Base-by-base conservation (phyloP, 495 filamentous ascomycete species). In the Xylaria acuta region DNA sequence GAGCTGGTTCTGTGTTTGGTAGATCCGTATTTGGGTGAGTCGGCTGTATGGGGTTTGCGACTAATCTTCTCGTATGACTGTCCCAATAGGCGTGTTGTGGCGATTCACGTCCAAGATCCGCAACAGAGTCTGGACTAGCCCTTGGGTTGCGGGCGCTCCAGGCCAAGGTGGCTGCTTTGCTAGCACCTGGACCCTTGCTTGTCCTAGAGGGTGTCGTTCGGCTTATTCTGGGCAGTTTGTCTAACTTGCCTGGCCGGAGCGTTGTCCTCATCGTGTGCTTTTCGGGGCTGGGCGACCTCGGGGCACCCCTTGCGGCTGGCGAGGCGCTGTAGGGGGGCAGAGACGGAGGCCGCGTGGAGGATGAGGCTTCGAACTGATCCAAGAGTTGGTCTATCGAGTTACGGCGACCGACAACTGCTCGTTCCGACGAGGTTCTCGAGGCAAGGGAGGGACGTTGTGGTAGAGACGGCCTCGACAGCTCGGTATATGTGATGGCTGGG, bases 251-350 rank as follows among this genome's bases (percentile, higher is more conserved):
- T 25, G 88, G 78, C 62, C 95, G 88, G 65, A 99, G 78, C 3
- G 96, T 98, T 56, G 92, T 95, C 64, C 95, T 83, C 92, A 99
- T 92, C 8, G 87, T 87, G 72, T 90, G 88, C 80, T 93, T 93
- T 60, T 97, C 95, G 2, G 95, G 94, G 75, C 94, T 97, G 12
- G 92, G 88, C 12, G 89, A 88, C 66, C 93, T 88, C 9, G 90
- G 89, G 16, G 83, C 76, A 38, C 40, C 73, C 41, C 85, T 82
- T 73, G 81, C 82, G 51, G 81, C 74, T 4, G 74, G 56, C 6
- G 73, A 76, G 40, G 70, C 69, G n/a, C 74, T 72, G 25, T 75
- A 72, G 6, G 79, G 72, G 6, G 76, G 76, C 20, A 78, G 72
- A 32, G 75, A 76, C 32, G 80, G 80, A 11, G 73, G 73, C 30